phyloP scores from a whole-genome alignment of 2,329 filamentous ascomycete species.

The Colletotrichum euphorbiae region DNA sequence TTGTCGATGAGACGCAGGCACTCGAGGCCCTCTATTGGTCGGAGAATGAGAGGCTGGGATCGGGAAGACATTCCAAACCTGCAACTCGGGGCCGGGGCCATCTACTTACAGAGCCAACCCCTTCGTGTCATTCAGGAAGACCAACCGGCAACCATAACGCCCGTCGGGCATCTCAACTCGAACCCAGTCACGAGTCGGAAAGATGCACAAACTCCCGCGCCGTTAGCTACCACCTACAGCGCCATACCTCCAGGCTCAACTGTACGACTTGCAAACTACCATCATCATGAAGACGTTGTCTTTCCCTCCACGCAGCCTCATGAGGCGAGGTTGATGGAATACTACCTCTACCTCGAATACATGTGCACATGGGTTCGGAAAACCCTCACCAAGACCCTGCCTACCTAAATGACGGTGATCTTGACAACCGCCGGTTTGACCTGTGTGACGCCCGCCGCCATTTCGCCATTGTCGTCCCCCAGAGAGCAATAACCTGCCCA shows the following conservation, averaged over 20 bases:
- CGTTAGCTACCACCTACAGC: conserved; percentile 11
- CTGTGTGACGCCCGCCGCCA: conserved; percentile 46
- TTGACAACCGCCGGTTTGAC: conserved; percentile 19
- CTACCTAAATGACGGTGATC: not conserved
- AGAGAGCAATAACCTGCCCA: conserved; percentile 60
- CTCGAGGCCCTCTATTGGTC: conserved; percentile 34
- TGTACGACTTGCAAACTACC: conserved; percentile 30
- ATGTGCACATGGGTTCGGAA: conserved; percentile 45
- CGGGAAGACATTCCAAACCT: not conserved
- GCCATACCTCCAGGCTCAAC: conserved; percentile 10
- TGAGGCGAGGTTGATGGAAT: conserved; percentile 45
- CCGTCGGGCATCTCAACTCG: not conserved
- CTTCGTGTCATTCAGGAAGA: not conserved
- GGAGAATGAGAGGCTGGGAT: conserved; percentile 6
- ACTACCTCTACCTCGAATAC: conserved; percentile 45
- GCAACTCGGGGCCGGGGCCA: not conserved
- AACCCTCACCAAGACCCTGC: not conserved
- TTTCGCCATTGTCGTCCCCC: conserved; percentile 64
- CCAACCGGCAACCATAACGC: not conserved
- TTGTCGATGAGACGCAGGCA: conserved; percentile 35
- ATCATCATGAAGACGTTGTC: conserved; percentile 28
- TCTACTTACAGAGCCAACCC: not conserved
- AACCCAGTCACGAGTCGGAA: conserved; percentile 24
- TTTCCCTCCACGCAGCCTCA: conserved; percentile 43
- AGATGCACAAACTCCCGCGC: conserved; percentile 20